Percentiles rank a stretch among this genome's conserved stretches.
Conservation (phyloP, 257 asterid species). For the Nicotiana sylvestris region DNA sequence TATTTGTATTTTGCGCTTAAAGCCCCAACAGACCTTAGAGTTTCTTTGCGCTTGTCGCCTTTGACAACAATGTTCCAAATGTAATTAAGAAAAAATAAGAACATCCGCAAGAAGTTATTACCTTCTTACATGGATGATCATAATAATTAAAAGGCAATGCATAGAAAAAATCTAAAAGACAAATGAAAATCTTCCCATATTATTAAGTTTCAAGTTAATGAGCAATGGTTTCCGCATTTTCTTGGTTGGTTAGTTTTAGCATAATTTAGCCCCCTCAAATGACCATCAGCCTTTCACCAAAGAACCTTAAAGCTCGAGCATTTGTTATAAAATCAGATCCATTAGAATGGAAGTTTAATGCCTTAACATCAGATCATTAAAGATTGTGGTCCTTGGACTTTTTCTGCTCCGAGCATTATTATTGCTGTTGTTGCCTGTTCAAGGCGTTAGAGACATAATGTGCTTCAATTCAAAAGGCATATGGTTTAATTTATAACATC, state of each 20-base stretch:
- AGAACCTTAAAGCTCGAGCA: background rate
- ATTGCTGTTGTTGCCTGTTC: background rate
- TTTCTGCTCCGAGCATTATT: background rate
- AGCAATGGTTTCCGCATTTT: background rate
- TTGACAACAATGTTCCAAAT: background rate
- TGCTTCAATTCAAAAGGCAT: background rate
- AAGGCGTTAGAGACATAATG: background rate
- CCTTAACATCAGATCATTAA: background rate
- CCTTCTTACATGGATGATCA: background rate
- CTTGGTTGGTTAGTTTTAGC: slow-evolving; percentile 3
- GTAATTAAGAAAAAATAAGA: background rate
- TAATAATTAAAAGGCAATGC: slow-evolving; percentile 4
- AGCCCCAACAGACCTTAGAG: no score
- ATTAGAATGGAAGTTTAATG: background rate
- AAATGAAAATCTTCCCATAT: slow-evolving; percentile 1
- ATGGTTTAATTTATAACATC: background rate
- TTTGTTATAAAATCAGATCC: background rate
- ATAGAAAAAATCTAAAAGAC: background rate
- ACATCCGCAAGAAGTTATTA: background rate
- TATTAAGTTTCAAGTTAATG: slow-evolving; percentile 7
- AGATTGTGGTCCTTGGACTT: background rate
- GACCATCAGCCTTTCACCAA: background rate
- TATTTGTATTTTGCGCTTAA: no score
- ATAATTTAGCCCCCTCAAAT: background rate
- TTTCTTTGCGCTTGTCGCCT: no score